Base-by-base conservation (phyloP, 176 grass and related monocot genomes). In the Urochloa ruziziensis region DNA sequence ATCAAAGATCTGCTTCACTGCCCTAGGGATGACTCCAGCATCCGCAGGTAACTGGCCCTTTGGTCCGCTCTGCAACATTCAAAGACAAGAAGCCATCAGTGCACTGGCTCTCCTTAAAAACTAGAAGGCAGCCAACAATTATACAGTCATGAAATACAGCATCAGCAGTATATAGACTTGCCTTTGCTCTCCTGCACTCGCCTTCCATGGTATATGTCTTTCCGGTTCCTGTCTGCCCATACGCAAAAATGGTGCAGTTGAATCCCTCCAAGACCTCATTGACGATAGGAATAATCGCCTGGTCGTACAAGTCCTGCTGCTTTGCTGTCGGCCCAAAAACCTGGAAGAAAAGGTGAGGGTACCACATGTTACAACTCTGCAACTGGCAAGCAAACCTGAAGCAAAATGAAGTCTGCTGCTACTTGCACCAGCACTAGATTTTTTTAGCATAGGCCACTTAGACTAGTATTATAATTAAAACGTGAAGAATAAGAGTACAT, bases 171-270 rank as follows among this genome's bases (percentile, higher is more conserved):
- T 47, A 80, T 43, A 81, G 21, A 58, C 86, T 89, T 98, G 75
- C 97, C 94, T 99, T 99, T 32, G 91, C 60, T 87, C 78, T 92
- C 84, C 89, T 83, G 81, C 93, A 96, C 78, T 94, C 93, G 23
- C 97, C 97, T 96, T 99, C 97, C 97, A 99, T 99, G 32, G 96
- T 98, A 23, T 91, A 98, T 3, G 96, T 98, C 70, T 98, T 98
- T 13, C 96, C 96, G 0, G 97, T 99, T 62, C 97, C 97, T 0
- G 97, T 99, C 84, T 99, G 97, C 2, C 97, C 97, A 81, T 99
- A 99, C 0, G 97, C 97, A 15, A 99, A 99, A 43, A 99, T 99
- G 46, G 97, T 99, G 67, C 97, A 99, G 6, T 99, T 99, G 46
- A 99, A 99, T 37, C 97, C 97, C 42, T 99, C 97, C 29, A 99